Conservation (phyloP, 345 rosid genomes). For the Trapa bicornis region DNA sequence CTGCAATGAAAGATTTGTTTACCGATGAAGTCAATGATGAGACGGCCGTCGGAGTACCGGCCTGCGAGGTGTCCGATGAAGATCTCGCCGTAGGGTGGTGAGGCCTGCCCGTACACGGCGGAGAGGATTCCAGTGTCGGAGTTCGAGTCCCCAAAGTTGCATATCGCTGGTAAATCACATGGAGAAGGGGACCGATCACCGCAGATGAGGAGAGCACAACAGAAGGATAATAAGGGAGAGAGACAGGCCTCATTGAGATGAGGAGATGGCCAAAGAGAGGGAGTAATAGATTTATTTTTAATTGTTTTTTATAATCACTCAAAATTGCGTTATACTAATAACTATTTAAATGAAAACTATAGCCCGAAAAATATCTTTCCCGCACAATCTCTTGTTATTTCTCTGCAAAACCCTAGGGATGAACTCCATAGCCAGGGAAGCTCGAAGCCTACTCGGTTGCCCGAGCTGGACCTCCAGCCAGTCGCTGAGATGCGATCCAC, state of each 20-base stretch:
- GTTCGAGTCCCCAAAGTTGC: too few relatives aligned
- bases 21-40: constrained; percentile 77
- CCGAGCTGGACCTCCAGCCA: constrained; percentile 14
- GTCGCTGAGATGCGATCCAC: constrained; percentile 5
- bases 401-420: constrained; percentile 5
- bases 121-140: constrained; percentile 77
- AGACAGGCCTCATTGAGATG: too few relatives aligned
- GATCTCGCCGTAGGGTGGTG: constrained; percentile 54
- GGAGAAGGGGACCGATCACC: too few relatives aligned
- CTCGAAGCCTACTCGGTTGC: constrained; percentile 7
- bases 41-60: constrained; percentile 83
- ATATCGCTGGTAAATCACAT: too few relatives aligned
- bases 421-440: constrained; percentile 15
- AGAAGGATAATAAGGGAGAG: too few relatives aligned
- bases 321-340: too few relatives aligned
- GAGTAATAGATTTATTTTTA: too few relatives aligned
- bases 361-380: too few relatives aligned
- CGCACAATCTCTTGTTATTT: not conserved
- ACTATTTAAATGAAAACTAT: too few relatives aligned
- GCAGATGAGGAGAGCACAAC: too few relatives aligned
- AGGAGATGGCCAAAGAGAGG: too few relatives aligned
- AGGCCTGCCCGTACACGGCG: constrained; percentile 71
- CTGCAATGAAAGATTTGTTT: not conserved
- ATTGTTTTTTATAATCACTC: too few relatives aligned
- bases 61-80: constrained; percentile 68